Evolutionary conservation across 2,329 filamentous ascomycete genomes (phyloP).

Genomic region (Sporothrix sp.): DNA sequence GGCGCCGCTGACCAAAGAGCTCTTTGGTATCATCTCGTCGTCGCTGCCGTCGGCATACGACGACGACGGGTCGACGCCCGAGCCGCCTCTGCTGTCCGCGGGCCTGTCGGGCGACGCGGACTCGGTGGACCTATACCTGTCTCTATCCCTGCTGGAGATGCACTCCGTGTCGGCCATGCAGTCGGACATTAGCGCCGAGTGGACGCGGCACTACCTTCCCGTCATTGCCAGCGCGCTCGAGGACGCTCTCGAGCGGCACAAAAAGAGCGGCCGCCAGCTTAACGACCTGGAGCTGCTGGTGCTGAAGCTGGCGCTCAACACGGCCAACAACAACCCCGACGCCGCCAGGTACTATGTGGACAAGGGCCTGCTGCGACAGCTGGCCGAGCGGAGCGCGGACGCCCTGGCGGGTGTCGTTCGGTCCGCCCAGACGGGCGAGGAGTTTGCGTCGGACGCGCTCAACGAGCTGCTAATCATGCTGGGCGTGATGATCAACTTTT

Average conservation of each 20-base stretch:
- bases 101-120: conserved; percentile 26
- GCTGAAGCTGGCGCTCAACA: conserved; percentile 68
- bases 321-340: conserved; percentile 68
- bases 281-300: conserved; percentile 37
- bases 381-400: conserved; percentile 41
- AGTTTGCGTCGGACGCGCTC: conserved; percentile 42
- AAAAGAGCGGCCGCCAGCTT: conserved; percentile 23
- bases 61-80: conserved; percentile 18
- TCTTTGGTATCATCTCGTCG: conserved; percentile 37
- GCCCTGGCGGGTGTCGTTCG: conserved; percentile 40
- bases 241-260: conserved; percentile 22
- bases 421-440: conserved; percentile 35
- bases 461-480: conserved; percentile 69
- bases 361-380: conserved; percentile 40
- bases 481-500: conserved; percentile 78
- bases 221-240: conserved; percentile 40
- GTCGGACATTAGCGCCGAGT: conserved; percentile 32
- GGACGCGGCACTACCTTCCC: conserved; percentile 42
- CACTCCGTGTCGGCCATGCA: conserved; percentile 41
- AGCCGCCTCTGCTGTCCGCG: not conserved
- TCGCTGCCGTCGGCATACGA: conserved; percentile 23
- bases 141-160: conserved; percentile 42
- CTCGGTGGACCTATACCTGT: conserved; percentile 34
- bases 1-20: conserved; percentile 34
- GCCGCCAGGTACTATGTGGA: conserved; percentile 61